Evolutionary conservation across 352 stramenopile genomes (phyloP).

Genomic region (Phytophthora capsici): DNA sequence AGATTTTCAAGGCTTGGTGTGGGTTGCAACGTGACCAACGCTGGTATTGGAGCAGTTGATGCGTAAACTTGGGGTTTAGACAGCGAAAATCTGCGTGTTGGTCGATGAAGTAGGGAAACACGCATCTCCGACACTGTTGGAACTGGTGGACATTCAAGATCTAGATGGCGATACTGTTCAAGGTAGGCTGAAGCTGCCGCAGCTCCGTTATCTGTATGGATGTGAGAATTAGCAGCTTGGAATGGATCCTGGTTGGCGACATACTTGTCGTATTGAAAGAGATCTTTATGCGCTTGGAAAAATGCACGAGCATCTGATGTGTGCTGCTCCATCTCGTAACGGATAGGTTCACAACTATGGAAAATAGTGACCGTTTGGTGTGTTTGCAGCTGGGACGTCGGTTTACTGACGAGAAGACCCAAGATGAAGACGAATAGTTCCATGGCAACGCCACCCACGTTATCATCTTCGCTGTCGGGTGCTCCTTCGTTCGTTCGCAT

Average conservation of each 20-base stretch:
- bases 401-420: constrained; percentile 4
- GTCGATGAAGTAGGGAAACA: constrained; percentile 23
- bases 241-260: constrained; percentile 39
- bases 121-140: constrained; percentile 9
- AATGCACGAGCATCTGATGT: constrained; percentile 40
- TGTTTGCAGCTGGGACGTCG: constrained; percentile 4
- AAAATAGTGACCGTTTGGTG: constrained; percentile 5
- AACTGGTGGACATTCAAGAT: constrained; percentile 10
- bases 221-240: constrained; percentile 5
- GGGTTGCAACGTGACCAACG: constrained; percentile 26
- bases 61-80: constrained; percentile 1
- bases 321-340: constrained; percentile 16
- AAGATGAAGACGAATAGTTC: constrained; percentile 31
- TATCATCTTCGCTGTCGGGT: constrained; percentile 33
- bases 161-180: constrained; percentile 54
- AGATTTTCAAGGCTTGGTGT: constrained; percentile 8
- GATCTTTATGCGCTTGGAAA: constrained; percentile 62
- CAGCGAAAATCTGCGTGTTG: not conserved
- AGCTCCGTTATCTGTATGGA: constrained; percentile 1
- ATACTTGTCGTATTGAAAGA: constrained; percentile 75
- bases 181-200: constrained; percentile 45
- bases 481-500: constrained; percentile 56
- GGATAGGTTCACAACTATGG: constrained; percentile 4
- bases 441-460: constrained; percentile 20
- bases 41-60: not conserved